Evolutionary conservation across 345 rosid species (phyloP).

Genomic region (Erodium maritimum): DNA sequence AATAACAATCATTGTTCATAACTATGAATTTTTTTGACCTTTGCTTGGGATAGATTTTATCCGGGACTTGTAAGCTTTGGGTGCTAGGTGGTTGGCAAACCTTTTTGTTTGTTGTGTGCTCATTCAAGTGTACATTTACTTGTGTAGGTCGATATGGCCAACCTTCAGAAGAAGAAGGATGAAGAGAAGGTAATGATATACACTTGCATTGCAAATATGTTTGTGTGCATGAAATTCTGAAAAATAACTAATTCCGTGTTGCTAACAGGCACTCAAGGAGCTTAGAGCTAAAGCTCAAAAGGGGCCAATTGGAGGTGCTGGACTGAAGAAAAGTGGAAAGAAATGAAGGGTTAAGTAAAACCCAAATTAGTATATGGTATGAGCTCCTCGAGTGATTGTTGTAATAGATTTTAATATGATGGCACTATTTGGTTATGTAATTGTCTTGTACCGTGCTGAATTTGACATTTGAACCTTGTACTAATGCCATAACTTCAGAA

Average conservation of each 20-base stretch:
- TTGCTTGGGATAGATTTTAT: not conserved
- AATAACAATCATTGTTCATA: not conserved
- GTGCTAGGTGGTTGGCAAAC: not conserved
- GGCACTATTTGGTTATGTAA: not conserved
- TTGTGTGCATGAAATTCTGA: not conserved
- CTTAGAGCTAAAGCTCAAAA: constrained; percentile 80
- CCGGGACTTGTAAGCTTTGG: not conserved
- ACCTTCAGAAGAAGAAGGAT: constrained; percentile 67
- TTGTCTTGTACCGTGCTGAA: no score
- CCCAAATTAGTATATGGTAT: no score
- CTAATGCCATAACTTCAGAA: no score
- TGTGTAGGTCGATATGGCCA: constrained; percentile 41
- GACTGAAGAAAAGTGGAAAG: constrained; percentile 93
- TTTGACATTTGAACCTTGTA: no score
- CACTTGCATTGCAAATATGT: not conserved
- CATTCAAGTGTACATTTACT: not conserved
- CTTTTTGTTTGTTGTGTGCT: not conserved
- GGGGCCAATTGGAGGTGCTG: constrained; percentile 76
- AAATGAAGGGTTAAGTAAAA: constrained; percentile 49
- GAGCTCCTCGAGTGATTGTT: not conserved
- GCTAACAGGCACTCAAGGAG: constrained; percentile 64
- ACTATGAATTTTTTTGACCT: not conserved
- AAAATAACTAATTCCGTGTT: not conserved
- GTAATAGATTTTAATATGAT: not conserved
- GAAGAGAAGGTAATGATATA: constrained; percentile 46